These are phyloP conservation scores for Tylopilus orsonianus DNA, from an alignment of 1,284 basidiomycete genomes.

Conservation along the genomic window DNA sequence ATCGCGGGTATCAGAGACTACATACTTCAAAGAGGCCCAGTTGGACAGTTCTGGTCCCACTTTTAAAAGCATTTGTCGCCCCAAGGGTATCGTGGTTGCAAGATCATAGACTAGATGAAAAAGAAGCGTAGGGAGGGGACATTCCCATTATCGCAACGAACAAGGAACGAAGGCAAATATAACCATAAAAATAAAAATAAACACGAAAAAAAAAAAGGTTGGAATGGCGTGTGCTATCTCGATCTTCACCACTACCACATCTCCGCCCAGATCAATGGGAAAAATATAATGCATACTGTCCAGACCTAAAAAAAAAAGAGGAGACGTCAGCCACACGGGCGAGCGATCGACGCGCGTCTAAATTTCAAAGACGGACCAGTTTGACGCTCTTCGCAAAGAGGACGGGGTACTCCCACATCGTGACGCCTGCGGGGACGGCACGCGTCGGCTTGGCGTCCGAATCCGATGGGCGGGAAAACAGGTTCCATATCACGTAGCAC, in stretches of 20 bases:
- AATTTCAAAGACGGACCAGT: conserved; percentile 35
- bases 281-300: conserved; percentile 83
- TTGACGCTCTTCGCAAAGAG: conserved; percentile 42
- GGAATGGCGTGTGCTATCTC: too few relatives aligned
- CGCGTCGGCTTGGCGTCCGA: conserved; percentile 17
- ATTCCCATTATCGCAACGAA: too few relatives aligned
- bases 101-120: too few relatives aligned
- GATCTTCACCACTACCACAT: conserved; percentile 62
- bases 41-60: too few relatives aligned
- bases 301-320: conserved; percentile 59
- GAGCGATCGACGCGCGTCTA: conserved; percentile 1
- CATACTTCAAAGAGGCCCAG: too few relatives aligned
- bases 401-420: conserved; percentile 45
- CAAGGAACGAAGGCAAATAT: too few relatives aligned
- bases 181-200: too few relatives aligned
- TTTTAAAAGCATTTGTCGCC: too few relatives aligned
- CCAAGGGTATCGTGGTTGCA: too few relatives aligned
- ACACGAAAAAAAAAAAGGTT: too few relatives aligned
- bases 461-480: conserved; percentile 68
- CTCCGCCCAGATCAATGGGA: conserved; percentile 85
- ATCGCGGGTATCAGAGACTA: too few relatives aligned
- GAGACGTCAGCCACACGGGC: conserved; percentile 11
- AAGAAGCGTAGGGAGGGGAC: too few relatives aligned
- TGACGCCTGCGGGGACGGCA: conserved; percentile 30
- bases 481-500: conserved; percentile 85